Conservation (phyloP, 768 basidiomycete genomes). For the Lanmaoa rubissima region DNA sequence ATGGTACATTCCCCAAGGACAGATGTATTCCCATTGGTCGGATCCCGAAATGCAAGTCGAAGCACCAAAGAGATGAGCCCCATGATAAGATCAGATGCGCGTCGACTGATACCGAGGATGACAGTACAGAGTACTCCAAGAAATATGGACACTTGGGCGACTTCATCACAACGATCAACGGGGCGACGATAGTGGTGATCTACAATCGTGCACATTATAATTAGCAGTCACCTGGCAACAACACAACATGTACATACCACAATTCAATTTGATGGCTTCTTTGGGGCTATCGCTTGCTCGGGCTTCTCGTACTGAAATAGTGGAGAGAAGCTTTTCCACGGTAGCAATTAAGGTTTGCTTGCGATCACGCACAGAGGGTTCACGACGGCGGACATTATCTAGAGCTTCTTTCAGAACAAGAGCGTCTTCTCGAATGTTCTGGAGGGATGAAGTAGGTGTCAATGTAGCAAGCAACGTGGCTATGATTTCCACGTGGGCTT, state of each 20-base stretch:
- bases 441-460: not conserved
- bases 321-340: not conserved
- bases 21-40: too few species aligned
- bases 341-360: not conserved
- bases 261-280: not conserved
- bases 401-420: not conserved
- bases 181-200: constrained; percentile 12
- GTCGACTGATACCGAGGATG: not conserved
- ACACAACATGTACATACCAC: not conserved
- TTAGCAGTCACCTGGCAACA: not conserved
- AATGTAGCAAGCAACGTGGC: not conserved
- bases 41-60: too few species aligned
- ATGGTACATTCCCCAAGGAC: too few species aligned
- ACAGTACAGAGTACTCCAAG: not conserved
- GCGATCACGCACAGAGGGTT: not conserved
- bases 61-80: not conserved
- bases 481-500: not conserved
- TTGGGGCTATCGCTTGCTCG: not conserved
- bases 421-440: not conserved
- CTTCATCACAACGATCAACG: not conserved
- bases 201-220: not conserved
- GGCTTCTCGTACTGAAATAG: not conserved
- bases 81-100: not conserved
- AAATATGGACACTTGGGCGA: not conserved
- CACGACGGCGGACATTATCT: not conserved